phyloP scores from a whole-genome alignment of 768 basidiomycete species.

The Mycena crocata region DNA sequence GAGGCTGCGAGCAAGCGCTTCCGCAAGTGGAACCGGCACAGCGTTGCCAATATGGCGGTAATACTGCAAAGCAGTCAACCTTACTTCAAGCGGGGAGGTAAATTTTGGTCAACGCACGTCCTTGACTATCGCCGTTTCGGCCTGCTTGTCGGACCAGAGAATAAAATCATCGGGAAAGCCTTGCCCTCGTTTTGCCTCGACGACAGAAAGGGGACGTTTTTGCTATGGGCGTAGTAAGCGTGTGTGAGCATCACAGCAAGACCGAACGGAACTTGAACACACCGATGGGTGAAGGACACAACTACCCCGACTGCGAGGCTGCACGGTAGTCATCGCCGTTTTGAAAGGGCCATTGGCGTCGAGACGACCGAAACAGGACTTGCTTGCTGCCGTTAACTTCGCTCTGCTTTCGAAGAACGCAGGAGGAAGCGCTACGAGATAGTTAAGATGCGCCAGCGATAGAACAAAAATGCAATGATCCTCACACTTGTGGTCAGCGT shows the following conservation, averaged over 20 bases:
- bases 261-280: neutral
- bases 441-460: neutral
- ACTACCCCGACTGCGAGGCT: constrained; percentile 62
- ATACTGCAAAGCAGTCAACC: constrained; percentile 58
- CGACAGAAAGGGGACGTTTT: constrained; percentile 74
- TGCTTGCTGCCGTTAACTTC: neutral
- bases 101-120: constrained; percentile 71
- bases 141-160: constrained; percentile 63
- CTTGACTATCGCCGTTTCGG: constrained; percentile 47
- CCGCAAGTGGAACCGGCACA: constrained; percentile 77
- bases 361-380: constrained; percentile 62
- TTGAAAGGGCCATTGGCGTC: constrained; percentile 64
- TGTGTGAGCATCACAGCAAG: neutral
- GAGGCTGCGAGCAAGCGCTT: constrained; percentile 62
- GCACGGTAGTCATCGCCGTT: constrained; percentile 70
- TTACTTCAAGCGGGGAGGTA: neutral
- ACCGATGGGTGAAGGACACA: constrained; percentile 58
- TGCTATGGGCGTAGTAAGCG: constrained; percentile 55
- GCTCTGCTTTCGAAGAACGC: neutral
- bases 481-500: constrained; percentile 65
- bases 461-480: neutral
- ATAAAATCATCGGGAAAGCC: constrained; percentile 80
- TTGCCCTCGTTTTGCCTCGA: constrained; percentile 79
- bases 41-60: constrained; percentile 85
- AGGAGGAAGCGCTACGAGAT: neutral